Evolutionary conservation across 768 basidiomycete species (phyloP), one percentile per base, ranked within the genome.

Genomic region (Agaricus subrufescens): DNA sequence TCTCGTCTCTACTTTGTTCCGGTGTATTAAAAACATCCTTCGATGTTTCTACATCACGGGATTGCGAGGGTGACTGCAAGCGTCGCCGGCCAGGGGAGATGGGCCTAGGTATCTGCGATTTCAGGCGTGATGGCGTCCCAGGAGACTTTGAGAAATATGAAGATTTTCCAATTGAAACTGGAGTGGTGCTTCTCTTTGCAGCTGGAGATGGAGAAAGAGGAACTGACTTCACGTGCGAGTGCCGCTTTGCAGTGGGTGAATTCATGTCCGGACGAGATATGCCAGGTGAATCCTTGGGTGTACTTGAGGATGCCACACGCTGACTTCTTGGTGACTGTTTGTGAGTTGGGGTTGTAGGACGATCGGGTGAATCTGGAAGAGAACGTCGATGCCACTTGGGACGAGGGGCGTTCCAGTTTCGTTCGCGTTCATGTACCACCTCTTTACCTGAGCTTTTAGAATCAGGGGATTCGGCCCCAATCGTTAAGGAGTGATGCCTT

Each of bases 391-490:
- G 65, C 85, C 85, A 86, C 50, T 73, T 76, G 6, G 82, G 84
- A 38, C 75, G 79, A n/a, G 81, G 83, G 7, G 85, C 78, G 65
- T 85, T 84, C 86, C 85, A 87, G 62, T 87, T 87, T 47, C 83
- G 74, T 67, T 87, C 86, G 47, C 84, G 76, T 60, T 79, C 77
- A 46, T 69, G 66, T 8, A 62, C 50, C 29, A 61, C 47, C 39
- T 70, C 65, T 15, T 34, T 56, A 11, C 52, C 29, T 27, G 34
- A 14, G 42, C 69, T 72, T 34, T 64, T 63, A 23, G 75, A 78
- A 12, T 66, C 62, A 30, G 81, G 78, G 23, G 83, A 84, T 54
- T 70, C 71, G 4, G 74, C 67, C 43, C 72, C 67, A 45, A 75
- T 67, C 10, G 63, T 62, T 44, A 62, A 62, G 19, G 74, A 71